These are phyloP conservation scores for Castanopsis chinensis DNA, from an alignment of 306 rosid species.

Conservation along the genomic window DNA sequence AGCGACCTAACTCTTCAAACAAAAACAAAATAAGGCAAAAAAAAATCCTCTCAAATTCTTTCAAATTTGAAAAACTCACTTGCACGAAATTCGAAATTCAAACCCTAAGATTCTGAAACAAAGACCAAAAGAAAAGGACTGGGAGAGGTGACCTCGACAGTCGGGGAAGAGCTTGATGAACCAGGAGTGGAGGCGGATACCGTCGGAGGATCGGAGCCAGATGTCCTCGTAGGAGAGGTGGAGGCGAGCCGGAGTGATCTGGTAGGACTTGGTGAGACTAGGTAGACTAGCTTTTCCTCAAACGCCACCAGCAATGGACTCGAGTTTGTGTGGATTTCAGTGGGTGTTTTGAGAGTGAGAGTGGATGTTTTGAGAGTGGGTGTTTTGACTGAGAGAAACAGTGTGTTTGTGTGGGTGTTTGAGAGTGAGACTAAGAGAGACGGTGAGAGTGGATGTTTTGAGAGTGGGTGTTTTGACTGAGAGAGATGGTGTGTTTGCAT, in stretches of 20 bases:
- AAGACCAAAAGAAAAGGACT: too few species aligned
- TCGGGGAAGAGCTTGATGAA: constrained; percentile 91
- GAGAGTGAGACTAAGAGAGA: too few species aligned
- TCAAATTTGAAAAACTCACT: not conserved
- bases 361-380: too few species aligned
- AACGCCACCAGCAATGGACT: constrained; percentile 72
- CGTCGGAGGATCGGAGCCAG: constrained; percentile 91
- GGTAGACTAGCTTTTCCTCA: constrained; percentile 89
- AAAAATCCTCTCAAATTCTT: too few species aligned
- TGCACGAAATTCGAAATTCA: not conserved
- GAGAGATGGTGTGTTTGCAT: too few species aligned
- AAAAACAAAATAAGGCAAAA: not conserved
- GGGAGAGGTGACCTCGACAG: constrained; percentile 54
- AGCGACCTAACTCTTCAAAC: not conserved
- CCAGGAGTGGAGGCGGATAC: constrained; percentile 94
- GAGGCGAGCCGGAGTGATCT: constrained; percentile 78
- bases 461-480: too few species aligned
- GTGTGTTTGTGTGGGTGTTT: too few species aligned
- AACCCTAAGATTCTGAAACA: constrained; percentile 7
- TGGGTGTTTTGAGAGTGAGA: too few species aligned
- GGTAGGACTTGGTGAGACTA: constrained; percentile 80
- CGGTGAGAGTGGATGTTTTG: too few species aligned
- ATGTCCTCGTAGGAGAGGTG: constrained; percentile 77
- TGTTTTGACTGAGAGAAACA: too few species aligned
- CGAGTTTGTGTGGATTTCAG: too few species aligned